phyloP scores from a whole-genome alignment of 805 yeast genomes.

The Zygosaccharomyces lentus region DNA sequence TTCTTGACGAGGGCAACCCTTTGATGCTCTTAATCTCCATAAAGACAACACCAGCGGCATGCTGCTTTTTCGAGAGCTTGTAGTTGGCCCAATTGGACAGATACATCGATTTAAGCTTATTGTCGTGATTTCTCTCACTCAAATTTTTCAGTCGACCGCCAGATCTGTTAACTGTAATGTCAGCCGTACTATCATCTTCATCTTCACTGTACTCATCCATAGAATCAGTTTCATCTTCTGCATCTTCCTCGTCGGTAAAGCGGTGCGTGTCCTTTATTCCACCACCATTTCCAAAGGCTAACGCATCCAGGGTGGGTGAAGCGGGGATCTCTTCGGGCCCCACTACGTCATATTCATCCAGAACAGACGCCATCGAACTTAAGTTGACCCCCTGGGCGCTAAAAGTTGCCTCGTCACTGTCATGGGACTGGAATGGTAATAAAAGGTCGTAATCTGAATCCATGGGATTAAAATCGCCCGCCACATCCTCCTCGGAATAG shows the following conservation, averaged over 20 bases:
- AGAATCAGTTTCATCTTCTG: constrained; percentile 13
- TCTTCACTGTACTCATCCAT: constrained; percentile 10
- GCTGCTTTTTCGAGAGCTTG: constrained; percentile 28
- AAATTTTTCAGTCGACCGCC: constrained; percentile 10
- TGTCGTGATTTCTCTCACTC: constrained; percentile 7
- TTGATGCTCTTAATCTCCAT: constrained; percentile 70
- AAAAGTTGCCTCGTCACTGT: constrained; percentile 9
- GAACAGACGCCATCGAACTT: constrained; percentile 25
- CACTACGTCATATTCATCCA: constrained; percentile 32
- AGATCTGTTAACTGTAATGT: constrained; percentile 7
- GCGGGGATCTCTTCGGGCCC: constrained; percentile 11
- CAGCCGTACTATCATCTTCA: constrained; percentile 11
- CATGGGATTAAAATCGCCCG: constrained; percentile 5
- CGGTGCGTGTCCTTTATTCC: constrained; percentile 5
- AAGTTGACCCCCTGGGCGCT: constrained; percentile 11
- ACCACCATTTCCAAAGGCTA: constrained; percentile 3
- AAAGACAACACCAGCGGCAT: constrained; percentile 62
- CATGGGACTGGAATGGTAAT: constrained; percentile 12
- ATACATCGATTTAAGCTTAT: constrained; percentile 3
- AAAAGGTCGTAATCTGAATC: constrained; percentile 13
- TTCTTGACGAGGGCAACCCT: constrained; percentile 73
- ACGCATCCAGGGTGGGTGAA: not conserved
- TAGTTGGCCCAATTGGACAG: constrained; percentile 18
- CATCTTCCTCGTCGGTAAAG: constrained; percentile 8
- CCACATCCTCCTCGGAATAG: constrained; percentile 12